These are phyloP conservation scores for Cryoendolithus antarcticus DNA, from an alignment of 2,329 filamentous ascomycete species.

Conservation along the genomic window DNA sequence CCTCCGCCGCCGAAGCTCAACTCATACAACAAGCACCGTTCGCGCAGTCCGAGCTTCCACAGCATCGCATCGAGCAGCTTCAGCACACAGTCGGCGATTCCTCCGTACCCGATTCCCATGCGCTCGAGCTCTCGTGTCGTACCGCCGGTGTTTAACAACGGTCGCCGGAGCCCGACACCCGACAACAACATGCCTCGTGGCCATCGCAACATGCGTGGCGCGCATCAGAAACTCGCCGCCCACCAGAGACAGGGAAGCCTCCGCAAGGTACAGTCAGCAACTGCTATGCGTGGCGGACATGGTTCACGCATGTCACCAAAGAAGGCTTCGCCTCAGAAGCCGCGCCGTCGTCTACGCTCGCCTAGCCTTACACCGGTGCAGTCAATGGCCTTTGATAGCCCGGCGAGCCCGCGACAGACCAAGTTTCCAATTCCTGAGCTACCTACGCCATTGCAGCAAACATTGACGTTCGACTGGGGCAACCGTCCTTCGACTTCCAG, in stretches of 20 bases:
- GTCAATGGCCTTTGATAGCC: constrained; percentile 24
- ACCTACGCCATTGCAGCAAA: constrained; percentile 16
- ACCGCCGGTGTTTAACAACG: constrained; percentile 59
- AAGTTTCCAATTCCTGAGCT: constrained; percentile 23
- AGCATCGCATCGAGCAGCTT: constrained; percentile 33
- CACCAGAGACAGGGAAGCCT: constrained; percentile 33
- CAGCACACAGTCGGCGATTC: constrained; percentile 30
- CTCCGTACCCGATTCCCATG: constrained; percentile 85
- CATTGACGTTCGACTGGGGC: constrained; percentile 8
- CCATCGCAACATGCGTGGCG: constrained; percentile 8
- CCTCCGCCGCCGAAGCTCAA: constrained; percentile 12
- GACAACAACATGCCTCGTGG: constrained; percentile 16
- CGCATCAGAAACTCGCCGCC: constrained; percentile 1
- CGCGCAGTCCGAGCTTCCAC: constrained; percentile 52
- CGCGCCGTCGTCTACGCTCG: constrained; percentile 16
- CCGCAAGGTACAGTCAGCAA: constrained; percentile 76
- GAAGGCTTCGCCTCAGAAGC: constrained; percentile 44
- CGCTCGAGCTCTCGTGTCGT: constrained; percentile 72
- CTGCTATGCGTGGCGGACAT: constrained; percentile 47
- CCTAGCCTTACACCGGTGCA: constrained; percentile 24
- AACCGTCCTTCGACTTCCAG: neutral
- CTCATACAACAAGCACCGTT: constrained; percentile 26
- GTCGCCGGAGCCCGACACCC: constrained; percentile 62
- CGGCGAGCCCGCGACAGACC: constrained; percentile 11
- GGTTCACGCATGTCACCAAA: constrained; percentile 9